Evolutionary conservation across 352 stramenopile species (phyloP).

Genomic region (Paralagenidium karlingii): DNA sequence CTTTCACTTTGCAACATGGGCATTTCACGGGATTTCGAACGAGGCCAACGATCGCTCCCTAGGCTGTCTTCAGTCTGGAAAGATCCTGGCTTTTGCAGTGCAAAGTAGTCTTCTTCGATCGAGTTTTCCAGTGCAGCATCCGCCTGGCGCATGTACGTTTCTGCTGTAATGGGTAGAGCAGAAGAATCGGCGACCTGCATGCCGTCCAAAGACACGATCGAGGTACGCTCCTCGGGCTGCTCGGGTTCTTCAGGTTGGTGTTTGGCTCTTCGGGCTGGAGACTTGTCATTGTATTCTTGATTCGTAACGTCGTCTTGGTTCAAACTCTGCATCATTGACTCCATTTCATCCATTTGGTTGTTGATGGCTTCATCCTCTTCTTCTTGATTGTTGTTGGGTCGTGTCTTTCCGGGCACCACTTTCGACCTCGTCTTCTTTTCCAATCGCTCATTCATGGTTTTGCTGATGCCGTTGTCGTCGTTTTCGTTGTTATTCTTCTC

Average conservation of each 20-base stretch:
- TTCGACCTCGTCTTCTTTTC: not conserved
- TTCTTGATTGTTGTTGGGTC: not conserved
- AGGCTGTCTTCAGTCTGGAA: no score
- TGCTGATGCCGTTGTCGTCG: not conserved
- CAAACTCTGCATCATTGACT: slow-evolving; percentile 1
- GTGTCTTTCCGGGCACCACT: slow-evolving; percentile 4
- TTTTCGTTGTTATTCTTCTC: slow-evolving; percentile 2
- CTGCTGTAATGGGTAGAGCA: slow-evolving; percentile 33
- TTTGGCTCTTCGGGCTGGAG: no score
- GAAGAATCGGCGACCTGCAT: slow-evolving; percentile 7
- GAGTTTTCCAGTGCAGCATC: slow-evolving; percentile 40
- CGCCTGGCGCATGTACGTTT: slow-evolving; percentile 69
- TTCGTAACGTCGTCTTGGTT: no score
- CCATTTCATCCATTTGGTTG: slow-evolving; percentile 1
- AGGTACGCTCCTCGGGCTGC: slow-evolving; percentile 25
- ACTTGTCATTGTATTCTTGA: no score
- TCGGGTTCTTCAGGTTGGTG: slow-evolving; percentile 2
- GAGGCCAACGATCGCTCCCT: no score
- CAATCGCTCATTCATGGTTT: not conserved
- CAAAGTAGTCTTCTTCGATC: no score
- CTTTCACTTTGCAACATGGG: no score
- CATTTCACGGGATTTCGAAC: no score
- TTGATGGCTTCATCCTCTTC: slow-evolving; percentile 5
- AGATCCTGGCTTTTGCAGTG: no score
- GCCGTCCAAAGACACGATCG: slow-evolving; percentile 63